Evolutionary conservation across 2,329 filamentous ascomycete genomes (phyloP), one percentile per base, ranked within the genome.

Genomic region (Ambrosiella xylebori): DNA sequence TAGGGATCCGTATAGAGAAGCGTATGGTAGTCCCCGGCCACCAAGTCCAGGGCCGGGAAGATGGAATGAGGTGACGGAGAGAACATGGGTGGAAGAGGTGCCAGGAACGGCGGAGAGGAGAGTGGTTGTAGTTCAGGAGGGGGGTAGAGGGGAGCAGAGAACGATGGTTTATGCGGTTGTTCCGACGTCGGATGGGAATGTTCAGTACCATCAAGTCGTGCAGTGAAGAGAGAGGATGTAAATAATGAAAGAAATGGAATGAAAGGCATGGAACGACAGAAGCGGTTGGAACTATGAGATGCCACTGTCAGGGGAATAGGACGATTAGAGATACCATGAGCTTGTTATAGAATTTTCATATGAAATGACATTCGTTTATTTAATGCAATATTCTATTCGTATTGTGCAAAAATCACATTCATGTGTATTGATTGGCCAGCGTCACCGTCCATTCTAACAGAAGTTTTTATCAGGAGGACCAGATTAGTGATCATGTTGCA

Each of bases 91-190:
- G n/a, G 44, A 47, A 15, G 44, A 47, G 44, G 44, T 47, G 44
- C 44, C 44, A 15, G 44, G 44, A 17, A 47, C 44, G 11, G 44
- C 7, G 8, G 44, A 47, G 44, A 13, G 44, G 44, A 47, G 44
- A 15, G 44, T 47, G 9, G 44, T 47, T 47, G 44, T 47, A 19
- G 44, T 47, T 8, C 44, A 47, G n/a, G 44, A 17, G 11, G 44
- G 19, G 44, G n/a, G 19, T 47, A 17, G 4, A 53, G 19, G 5
- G 38, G 19, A 17, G 7, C 57, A 59, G 12, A 52, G 57, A 2
- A 52, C 57, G 9, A 55, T 35, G 19, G 57, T 59, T 7, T 59
- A 59, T 38, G 17, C 52, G 13, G 15, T 59, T 15, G 19, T 59
- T 51, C 51, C 51, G 7, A 59, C 40, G 12, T 17, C 50, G 17